A percentile compares a stretch with the other conserved stretches of the same genome.
Conservation (phyloP, 345 rosid genomes). For the Excoecaria cochinchinensis region DNA sequence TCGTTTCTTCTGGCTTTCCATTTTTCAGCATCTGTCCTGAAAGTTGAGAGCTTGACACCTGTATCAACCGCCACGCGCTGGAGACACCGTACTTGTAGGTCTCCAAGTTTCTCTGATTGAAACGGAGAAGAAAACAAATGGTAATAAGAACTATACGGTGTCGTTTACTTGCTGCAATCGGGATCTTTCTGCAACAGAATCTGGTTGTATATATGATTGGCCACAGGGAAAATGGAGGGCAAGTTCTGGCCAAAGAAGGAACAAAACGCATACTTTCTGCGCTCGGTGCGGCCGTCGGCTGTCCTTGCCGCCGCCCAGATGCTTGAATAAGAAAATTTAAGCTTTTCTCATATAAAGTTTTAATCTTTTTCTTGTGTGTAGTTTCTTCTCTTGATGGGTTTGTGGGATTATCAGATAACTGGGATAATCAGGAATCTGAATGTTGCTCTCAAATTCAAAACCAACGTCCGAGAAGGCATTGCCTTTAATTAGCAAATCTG, state of each 20-base stretch:
- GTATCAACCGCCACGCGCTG: neutral
- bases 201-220: neutral
- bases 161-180: neutral
- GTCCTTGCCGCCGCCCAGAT: conserved; percentile 14
- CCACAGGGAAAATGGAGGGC: conserved; percentile 12
- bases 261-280: conserved; percentile 20
- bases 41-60: neutral
- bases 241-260: conserved; percentile 29
- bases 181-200: neutral
- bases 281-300: conserved; percentile 19
- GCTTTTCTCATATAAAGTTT: neutral
- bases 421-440: conserved; percentile 31
- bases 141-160: neutral
- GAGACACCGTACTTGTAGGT: neutral
- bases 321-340: conserved; percentile 15
- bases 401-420: conserved; percentile 18
- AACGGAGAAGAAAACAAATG: neutral
- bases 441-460: conserved; percentile 25
- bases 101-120: neutral
- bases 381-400: neutral
- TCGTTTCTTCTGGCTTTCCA: neutral
- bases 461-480: conserved; percentile 27
- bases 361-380: neutral
- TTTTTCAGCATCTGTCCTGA: neutral
- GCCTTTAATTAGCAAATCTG: neutral